A percentile compares a stretch with the other conserved stretches of the same genome.
Conservation (phyloP, 2,329 filamentous ascomycete genomes). For the Aspergillus nomiae region DNA sequence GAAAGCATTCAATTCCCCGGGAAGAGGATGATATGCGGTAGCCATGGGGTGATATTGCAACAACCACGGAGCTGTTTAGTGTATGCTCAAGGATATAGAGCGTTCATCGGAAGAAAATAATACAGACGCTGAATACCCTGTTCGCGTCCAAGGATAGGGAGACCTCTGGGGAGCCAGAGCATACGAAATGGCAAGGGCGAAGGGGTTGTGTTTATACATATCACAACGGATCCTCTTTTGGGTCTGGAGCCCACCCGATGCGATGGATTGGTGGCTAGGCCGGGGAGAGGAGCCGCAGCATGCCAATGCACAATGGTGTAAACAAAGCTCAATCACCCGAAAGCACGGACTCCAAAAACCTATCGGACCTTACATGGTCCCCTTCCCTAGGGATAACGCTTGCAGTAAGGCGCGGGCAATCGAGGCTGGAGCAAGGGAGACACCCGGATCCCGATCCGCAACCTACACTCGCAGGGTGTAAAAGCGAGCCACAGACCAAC, state of each 20-base stretch:
- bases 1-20: slow-evolving; percentile 37
- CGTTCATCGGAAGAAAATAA: slow-evolving; percentile 17
- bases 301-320: slow-evolving; percentile 40
- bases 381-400: slow-evolving; percentile 37
- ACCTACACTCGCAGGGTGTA: slow-evolving; percentile 4
- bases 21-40: slow-evolving; percentile 34
- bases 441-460: slow-evolving; percentile 21
- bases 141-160: slow-evolving; percentile 11
- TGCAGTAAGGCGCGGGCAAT: slow-evolving; percentile 30
- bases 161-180: slow-evolving; percentile 7
- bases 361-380: slow-evolving; percentile 43
- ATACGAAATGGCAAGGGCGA: slow-evolving; percentile 26
- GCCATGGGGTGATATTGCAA: slow-evolving; percentile 40
- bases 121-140: slow-evolving; percentile 12
- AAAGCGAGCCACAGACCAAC: background rate
- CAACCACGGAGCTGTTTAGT: slow-evolving; percentile 6
- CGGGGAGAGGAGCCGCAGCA: slow-evolving; percentile 32
- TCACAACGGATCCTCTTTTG: slow-evolving; percentile 5
- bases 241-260: slow-evolving; percentile 14
- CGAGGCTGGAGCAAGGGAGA: slow-evolving; percentile 34
- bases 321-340: slow-evolving; percentile 36
- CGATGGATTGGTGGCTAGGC: slow-evolving; percentile 32
- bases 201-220: slow-evolving; percentile 41
- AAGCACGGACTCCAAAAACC: slow-evolving; percentile 37
- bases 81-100: slow-evolving; percentile 9